Evolutionary conservation across 139 green algal genomes (phyloP).

Genomic region (Ostreobium quekettii): DNA sequence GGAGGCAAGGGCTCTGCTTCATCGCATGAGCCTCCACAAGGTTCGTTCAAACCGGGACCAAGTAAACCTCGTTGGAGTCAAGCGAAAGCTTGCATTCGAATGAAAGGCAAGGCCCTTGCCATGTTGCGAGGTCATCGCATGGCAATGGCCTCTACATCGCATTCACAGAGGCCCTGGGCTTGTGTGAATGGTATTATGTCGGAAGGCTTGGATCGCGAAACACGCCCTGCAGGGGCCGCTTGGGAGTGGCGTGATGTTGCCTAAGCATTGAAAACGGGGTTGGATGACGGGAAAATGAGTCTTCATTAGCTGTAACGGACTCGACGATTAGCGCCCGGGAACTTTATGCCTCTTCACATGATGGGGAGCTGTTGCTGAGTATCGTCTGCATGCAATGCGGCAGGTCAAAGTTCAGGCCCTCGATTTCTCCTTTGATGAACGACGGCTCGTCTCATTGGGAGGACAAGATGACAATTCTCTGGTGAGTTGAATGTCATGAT

Average conservation of each 20-base stretch:
- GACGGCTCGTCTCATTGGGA: constrained; percentile 63
- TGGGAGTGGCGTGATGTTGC: too few species aligned
- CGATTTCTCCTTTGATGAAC: constrained; percentile 57
- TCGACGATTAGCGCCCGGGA: background rate
- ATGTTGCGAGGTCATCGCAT: too few species aligned
- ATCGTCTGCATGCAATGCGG: background rate
- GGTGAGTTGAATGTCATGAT: constrained; percentile 30
- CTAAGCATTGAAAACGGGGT: background rate
- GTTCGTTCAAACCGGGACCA: constrained; percentile 25
- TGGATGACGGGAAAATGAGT: background rate
- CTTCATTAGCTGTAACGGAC: background rate
- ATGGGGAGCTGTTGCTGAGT: background rate
- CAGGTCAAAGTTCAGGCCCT: constrained; percentile 74
- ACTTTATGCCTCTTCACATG: background rate
- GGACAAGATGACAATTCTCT: constrained; percentile 77
- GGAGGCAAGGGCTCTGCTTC: constrained; percentile 42
- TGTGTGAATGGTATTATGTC: too few species aligned
- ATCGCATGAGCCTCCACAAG: constrained; percentile 74
- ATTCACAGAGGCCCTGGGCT: too few species aligned
- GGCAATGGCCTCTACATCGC: too few species aligned
- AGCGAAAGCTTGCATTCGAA: too few species aligned
- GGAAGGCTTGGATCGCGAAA: too few species aligned
- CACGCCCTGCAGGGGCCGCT: too few species aligned
- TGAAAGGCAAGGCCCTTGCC: too few species aligned
- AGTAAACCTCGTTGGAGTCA: too few species aligned